Base-by-base conservation (phyloP, 495 filamentous ascomycete species). In the Aspergillus egyptiacus region DNA sequence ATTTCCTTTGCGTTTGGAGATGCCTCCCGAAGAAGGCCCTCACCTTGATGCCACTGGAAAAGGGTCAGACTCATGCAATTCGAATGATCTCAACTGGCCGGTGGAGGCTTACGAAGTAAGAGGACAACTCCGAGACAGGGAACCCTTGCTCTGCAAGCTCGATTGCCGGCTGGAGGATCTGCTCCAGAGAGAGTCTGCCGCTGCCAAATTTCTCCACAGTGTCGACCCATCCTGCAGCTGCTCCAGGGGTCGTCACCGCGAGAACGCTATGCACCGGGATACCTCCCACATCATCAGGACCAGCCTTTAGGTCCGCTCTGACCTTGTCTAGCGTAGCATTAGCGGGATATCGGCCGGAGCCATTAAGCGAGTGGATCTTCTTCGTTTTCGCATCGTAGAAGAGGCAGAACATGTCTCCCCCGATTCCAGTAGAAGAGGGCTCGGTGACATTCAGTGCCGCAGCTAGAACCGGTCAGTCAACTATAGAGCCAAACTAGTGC, bases 331-430 rank as follows among this genome's bases (percentile, higher is more conserved):
- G 72, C 0, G 85, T 87, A 28, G 68, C 80, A 17, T 79, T 78
- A n/a, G 64, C 71, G 2, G 87, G 82, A 3, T 89, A 82, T 15
- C 94, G 80, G 13, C 93, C 93, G 1, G 90, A 95, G 20, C 91
- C 94, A 66, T 98, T 98, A 53, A 98, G 67, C 7, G 87, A 86
- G 50, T 81, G 83, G 9, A 96, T 80, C 48, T 84, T 87, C 57
- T 83, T 84, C 0, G 83, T 91, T 54, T 85, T 79, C 40, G 87
- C 85, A 59, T 89, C 76, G 69, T 94, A 97, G 76, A 83, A 97
- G 8, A 98, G 82, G 64, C 89, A 95, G 74, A 98, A 98, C 82
- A 96, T 89, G 69, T 98, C 93, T 25, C 93, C 93, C 50, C 94
- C 93, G 53, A 98, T 96, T n/a, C 93, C 93, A 2, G 93, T 97